phyloP scores from a whole-genome alignment of 2,329 filamentous ascomycete genomes.

The Botrytis galanthina region DNA sequence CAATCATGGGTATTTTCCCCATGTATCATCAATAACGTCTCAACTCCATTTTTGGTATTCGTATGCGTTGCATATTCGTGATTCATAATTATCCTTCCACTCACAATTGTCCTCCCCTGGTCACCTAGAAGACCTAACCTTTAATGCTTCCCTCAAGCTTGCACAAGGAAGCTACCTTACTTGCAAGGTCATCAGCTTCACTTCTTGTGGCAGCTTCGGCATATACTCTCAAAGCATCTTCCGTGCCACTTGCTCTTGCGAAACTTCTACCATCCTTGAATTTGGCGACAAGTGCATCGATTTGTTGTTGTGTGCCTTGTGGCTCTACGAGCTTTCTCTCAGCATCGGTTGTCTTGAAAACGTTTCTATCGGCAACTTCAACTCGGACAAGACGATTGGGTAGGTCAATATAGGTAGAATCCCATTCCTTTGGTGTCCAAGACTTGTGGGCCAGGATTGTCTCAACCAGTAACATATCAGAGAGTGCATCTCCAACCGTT shows the following conservation, averaged over 20 bases:
- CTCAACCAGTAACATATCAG: slow-evolving; percentile 93
- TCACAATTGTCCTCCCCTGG: neutral
- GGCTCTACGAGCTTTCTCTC: slow-evolving; percentile 85
- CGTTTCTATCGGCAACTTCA: slow-evolving; percentile 80
- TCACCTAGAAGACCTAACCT: neutral
- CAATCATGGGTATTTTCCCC: slow-evolving; percentile 15
- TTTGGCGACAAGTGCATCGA: slow-evolving; percentile 84
- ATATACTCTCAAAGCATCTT: slow-evolving; percentile 94
- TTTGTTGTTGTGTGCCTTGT: slow-evolving; percentile 74
- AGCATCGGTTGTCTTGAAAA: slow-evolving; percentile 89
- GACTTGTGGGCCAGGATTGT: slow-evolving; percentile 93
- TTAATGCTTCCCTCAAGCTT: slow-evolving; percentile 29
- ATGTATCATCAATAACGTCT: slow-evolving; percentile 15
- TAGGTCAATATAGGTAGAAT: slow-evolving; percentile 86
- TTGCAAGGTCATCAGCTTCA: slow-evolving; percentile 87
- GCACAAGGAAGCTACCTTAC: slow-evolving; percentile 59
- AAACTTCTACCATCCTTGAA: slow-evolving; percentile 89
- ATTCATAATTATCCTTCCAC: neutral
- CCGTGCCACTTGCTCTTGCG: slow-evolving; percentile 88
- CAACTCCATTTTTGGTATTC: slow-evolving; percentile 20
- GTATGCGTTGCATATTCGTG: slow-evolving; percentile 12
- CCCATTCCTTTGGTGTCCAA: slow-evolving; percentile 90
- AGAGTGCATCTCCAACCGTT: slow-evolving; percentile 92
- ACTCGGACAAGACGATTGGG: slow-evolving; percentile 95
- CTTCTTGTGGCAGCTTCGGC: slow-evolving; percentile 87